phyloP scores from a whole-genome alignment of 1,139 yeast species.

The Candida tetrigidarum region DNA sequence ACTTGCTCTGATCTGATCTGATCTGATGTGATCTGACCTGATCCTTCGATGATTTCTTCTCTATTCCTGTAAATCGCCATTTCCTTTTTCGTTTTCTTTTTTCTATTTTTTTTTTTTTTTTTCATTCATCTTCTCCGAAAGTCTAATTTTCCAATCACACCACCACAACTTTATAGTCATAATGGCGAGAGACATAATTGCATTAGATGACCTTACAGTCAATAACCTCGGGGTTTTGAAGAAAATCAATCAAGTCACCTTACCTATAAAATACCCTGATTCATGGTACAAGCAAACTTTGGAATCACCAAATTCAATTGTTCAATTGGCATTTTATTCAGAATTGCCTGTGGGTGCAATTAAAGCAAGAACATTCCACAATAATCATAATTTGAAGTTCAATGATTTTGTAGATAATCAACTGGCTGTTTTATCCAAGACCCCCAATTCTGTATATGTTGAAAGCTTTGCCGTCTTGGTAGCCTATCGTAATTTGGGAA shows the following conservation, averaged over 20 bases:
- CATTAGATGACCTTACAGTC: slow-evolving; percentile 58
- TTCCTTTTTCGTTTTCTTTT: no score
- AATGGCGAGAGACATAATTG: slow-evolving; percentile 41
- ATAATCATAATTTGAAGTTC: slow-evolving; percentile 27
- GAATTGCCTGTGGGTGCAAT: slow-evolving; percentile 78
- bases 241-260: slow-evolving; percentile 47
- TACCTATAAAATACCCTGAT: slow-evolving; percentile 48
- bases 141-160: not conserved
- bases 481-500: slow-evolving; percentile 61
- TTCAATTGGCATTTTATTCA: slow-evolving; percentile 55
- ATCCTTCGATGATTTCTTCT: no score
- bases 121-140: not conserved
- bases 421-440: slow-evolving; percentile 29
- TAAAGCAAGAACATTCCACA: slow-evolving; percentile 50
- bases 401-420: slow-evolving; percentile 27
- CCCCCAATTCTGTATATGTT: slow-evolving; percentile 60
- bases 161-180: not conserved
- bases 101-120: slow-evolving; percentile 1
- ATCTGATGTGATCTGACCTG: not conserved
- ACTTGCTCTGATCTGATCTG: no score
- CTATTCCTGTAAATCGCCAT: no score
- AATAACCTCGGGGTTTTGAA: slow-evolving; percentile 59
- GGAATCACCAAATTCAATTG: slow-evolving; percentile 33
- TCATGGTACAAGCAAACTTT: slow-evolving; percentile 49
- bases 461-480: slow-evolving; percentile 69